Conservation (phyloP, 2,329 filamentous ascomycete genomes). For the Monosporascus sp. region DNA sequence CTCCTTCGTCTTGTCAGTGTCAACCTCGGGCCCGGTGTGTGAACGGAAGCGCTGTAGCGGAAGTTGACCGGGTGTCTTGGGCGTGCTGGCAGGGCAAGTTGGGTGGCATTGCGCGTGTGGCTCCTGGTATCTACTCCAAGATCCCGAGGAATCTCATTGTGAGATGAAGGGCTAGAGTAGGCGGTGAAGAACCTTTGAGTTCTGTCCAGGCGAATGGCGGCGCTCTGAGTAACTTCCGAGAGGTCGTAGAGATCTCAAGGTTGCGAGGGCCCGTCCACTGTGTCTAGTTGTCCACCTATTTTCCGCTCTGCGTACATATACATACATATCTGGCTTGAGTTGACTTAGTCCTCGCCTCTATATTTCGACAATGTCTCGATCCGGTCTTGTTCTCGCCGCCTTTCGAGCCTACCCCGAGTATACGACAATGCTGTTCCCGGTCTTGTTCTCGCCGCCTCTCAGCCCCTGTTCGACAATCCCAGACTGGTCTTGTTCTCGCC, state of each 20-base stretch:
- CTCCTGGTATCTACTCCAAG: not conserved
- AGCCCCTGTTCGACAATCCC: slow-evolving; percentile 5
- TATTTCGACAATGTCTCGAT: slow-evolving; percentile 6
- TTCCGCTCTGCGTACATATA: not conserved
- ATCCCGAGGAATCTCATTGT: slow-evolving; percentile 8
- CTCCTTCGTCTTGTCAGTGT: slow-evolving; percentile 14
- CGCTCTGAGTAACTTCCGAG: slow-evolving; percentile 15
- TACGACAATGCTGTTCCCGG: slow-evolving; percentile 2
- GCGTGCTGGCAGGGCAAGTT: slow-evolving; percentile 13
- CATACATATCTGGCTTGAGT: slow-evolving; percentile 7
- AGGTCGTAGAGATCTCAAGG: slow-evolving; percentile 15
- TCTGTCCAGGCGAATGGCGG: slow-evolving; percentile 13
- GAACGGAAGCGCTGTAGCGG: slow-evolving; percentile 15
- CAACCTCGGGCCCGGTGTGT: slow-evolving; percentile 10
- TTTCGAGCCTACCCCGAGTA: not conserved
- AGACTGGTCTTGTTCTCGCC: slow-evolving; percentile 1
- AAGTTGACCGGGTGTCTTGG: slow-evolving; percentile 13
- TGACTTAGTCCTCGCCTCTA: slow-evolving; percentile 8
- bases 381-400: slow-evolving; percentile 2
- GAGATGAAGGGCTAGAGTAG: slow-evolving; percentile 10
- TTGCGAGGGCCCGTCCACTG: slow-evolving; percentile 12
- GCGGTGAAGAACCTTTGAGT: slow-evolving; percentile 14
- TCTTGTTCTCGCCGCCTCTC: not conserved
- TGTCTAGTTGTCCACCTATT: not conserved
- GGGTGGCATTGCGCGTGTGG: not conserved